Evolutionary conservation across 2,329 filamentous ascomycete genomes (phyloP), one percentile per base, ranked within the genome.

Genomic region (Ceratocystis cacaofunesta): DNA sequence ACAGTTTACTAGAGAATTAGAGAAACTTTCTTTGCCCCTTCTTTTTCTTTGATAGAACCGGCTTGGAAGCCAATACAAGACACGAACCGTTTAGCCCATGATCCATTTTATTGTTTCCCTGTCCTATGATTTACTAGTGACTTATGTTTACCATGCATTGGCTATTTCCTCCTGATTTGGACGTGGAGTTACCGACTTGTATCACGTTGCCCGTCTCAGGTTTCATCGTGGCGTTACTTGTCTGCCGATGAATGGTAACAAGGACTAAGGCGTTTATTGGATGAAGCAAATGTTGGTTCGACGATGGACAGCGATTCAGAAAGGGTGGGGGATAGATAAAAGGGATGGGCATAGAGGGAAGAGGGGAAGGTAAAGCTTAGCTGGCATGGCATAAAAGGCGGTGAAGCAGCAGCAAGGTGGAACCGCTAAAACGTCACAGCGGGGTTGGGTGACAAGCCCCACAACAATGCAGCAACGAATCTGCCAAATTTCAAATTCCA

Each of bases 401-500:
- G 63, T 65, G 63, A 61, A 46, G 52, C 28, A 41, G 25, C 8
- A 7, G n/a, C 12, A 17, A 43, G 22, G 55, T 44, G 44, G 36
- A 58, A 19, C 63, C 52, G 60, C 55, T 61, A 58, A 58, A 60
- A 65, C 43, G 52, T 61, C 52, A 65, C 63, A 28, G 63, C 63
- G 63, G 63, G 63, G 63, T 61, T 55, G 61, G 8, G 28, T 17
- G 22, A 61, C 58, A 10, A 41, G 32, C 17, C 60, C 60, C 36
- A 12, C 60, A 19, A 30, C 25, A 32, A 48, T 57, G 10, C 52
- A 36, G 7, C 46, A 52, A 22, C 48, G 6, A 52, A 41, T 15
- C 36, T 41, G 48, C 48, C 44, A 62, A 62, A n/a, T 28, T 32
- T 41, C 36, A 15, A 41, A 41, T 15, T 41, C 36, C 36, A 22